phyloP scores from a whole-genome alignment of 106 monocot species.

The Platanthera zijinensis region DNA sequence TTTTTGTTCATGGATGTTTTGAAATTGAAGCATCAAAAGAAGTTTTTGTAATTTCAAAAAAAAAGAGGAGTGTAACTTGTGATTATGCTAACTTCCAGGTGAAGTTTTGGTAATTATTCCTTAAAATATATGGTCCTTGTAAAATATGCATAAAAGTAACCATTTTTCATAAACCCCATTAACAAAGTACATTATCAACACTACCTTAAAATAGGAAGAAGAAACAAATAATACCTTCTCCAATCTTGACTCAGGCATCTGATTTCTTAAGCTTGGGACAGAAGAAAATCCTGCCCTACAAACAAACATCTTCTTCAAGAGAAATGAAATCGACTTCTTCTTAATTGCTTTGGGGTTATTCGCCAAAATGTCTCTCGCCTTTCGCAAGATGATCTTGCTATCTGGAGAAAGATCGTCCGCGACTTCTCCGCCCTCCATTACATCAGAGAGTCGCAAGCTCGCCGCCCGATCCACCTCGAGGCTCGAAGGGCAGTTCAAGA shows the following conservation, averaged over 20 bases:
- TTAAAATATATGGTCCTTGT: no score
- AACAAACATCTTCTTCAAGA: constrained; percentile 51
- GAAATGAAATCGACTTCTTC: constrained; percentile 39
- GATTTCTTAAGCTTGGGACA: constrained; percentile 39
- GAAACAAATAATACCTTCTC: constrained; percentile 40
- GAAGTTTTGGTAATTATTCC: no score
- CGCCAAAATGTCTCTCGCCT: constrained; percentile 25
- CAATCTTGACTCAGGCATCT: constrained; percentile 37
- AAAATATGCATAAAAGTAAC: no score
- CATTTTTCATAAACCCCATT: no score
- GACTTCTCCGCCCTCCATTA: constrained; percentile 8
- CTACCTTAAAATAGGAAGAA: no score
- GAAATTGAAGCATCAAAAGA: no score
- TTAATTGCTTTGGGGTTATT: constrained; percentile 26
- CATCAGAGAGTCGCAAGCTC: neutral
- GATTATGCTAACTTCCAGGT: no score
- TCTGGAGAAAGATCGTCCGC: constrained; percentile 29
- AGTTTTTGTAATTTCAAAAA: no score
- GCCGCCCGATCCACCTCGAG: constrained; percentile 32
- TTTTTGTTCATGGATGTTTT: no score
- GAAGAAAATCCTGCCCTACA: constrained; percentile 37
- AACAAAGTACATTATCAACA: no score
- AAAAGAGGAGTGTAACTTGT: no score
- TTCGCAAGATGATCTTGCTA: constrained; percentile 30
- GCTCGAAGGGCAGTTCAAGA: constrained; percentile 42